phyloP scores from a whole-genome alignment of 2,329 filamentous ascomycete species.

The Trichoderma sp. region DNA sequence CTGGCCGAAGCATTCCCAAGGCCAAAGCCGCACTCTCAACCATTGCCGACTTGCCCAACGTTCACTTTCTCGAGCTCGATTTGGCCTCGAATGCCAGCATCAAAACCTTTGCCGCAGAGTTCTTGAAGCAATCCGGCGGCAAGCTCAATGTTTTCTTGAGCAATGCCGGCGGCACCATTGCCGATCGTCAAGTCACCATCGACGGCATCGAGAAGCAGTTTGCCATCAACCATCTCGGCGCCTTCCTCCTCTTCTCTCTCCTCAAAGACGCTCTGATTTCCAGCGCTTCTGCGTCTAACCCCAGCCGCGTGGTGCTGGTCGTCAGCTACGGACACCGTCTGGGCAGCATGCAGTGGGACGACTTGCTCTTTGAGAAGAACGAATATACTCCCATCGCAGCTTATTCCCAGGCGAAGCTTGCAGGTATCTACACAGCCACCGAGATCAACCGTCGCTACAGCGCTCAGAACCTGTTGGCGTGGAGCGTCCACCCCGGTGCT shows the following conservation, averaged over 20 bases:
- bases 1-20: conserved; percentile 32
- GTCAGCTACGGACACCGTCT: conserved; percentile 41
- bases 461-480: conserved; percentile 45
- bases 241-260: conserved; percentile 56
- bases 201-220: conserved; percentile 48
- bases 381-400: neutral
- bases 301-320: conserved; percentile 24
- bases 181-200: conserved; percentile 28
- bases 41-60: conserved; percentile 27
- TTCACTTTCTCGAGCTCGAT: conserved; percentile 34
- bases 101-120: conserved; percentile 31
- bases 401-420: conserved; percentile 51
- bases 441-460: conserved; percentile 53
- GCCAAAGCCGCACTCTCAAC: conserved; percentile 26
- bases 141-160: conserved; percentile 33
- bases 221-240: conserved; percentile 56
- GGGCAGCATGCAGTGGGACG: conserved; percentile 42
- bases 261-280: conserved; percentile 26
- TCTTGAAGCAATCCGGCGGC: conserved; percentile 28
- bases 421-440: conserved; percentile 49
- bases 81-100: conserved; percentile 36
- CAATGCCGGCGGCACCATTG: conserved; percentile 33
- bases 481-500: conserved; percentile 51
- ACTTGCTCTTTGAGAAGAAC: conserved; percentile 38
- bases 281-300: conserved; percentile 10